phyloP scores from a whole-genome alignment of 352 stramenopile genomes.

The Pythium utonaiense region DNA sequence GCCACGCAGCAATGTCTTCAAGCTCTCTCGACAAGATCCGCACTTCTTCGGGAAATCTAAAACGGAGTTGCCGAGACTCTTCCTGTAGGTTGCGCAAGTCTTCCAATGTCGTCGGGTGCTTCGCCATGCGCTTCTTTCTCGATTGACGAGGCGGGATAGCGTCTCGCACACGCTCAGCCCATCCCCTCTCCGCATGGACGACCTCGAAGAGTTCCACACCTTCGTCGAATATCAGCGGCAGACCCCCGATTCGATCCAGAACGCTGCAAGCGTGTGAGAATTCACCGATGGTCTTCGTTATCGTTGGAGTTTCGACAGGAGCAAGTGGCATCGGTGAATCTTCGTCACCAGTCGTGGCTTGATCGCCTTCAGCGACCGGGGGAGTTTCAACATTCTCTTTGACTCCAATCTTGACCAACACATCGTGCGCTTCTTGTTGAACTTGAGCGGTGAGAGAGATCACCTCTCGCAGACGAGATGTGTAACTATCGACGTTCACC shows the following conservation, averaged over 20 bases:
- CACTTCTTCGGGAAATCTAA: conserved; percentile 76
- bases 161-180: conserved; percentile 65
- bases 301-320: not conserved
- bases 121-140: conserved; percentile 69
- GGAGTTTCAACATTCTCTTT: not conserved
- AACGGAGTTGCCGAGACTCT: conserved; percentile 55
- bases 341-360: not conserved
- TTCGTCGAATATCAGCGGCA: conserved; percentile 78
- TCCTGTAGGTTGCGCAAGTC: conserved; percentile 50
- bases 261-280: conserved; percentile 49
- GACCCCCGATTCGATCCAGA: conserved; percentile 58
- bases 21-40: conserved; percentile 74
- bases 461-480: conserved; percentile 50
- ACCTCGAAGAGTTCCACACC: conserved; percentile 49
- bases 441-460: conserved; percentile 42
- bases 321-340: conserved; percentile 15
- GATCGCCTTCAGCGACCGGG: not conserved
- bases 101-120: conserved; percentile 55
- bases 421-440: conserved; percentile 44
- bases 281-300: conserved; percentile 22
- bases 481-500: conserved; percentile 68
- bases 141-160: conserved; percentile 76
- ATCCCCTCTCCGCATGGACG: conserved; percentile 56
- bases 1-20: conserved; percentile 59
- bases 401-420: conserved; percentile 55